Evolutionary conservation across 2,329 filamentous ascomycete species (phyloP), one percentile per base, ranked within the genome.

Genomic region (Aspergillus sojae): DNA sequence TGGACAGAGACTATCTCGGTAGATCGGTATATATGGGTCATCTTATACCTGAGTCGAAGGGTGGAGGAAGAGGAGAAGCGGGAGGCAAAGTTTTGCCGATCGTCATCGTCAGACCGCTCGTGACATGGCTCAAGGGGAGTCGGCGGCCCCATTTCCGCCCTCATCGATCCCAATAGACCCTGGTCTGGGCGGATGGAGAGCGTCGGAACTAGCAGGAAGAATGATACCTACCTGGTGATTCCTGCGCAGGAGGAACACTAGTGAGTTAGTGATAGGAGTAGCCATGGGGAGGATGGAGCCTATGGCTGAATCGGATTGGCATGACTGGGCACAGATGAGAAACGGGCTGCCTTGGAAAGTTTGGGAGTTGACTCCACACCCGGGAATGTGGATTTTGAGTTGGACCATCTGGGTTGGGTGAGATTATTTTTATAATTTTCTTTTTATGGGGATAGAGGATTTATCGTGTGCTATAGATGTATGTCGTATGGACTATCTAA

Each of bases 1-100:
- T 5, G 16, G 1, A 19, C 5, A 19, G 19, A 41, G 39, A 41
- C 16, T 26, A 55, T 19, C 7, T 28, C 14, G 50, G 21, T 34
- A 32, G 48, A 52, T 21, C n/a, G 32, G 39, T 55, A 34, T 61
- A 32, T 32, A 28, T n/a, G 19, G 16, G 16, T 16, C 12, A 28
- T 48, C 21, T 48, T 52, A 32, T 52, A 52, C 28, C 48, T 23
- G 48, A n/a, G 14, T n/a, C 14, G 28, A 32, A 10, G 28, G 28
- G 14, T 48, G 23, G 19, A 52, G n/a, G 28, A 30, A 34, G 48
- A 32, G 16, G 19, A 21, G 48, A n/a, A 32, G n/a, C 50, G 30
- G 55, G 57, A 61, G 53, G 57, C 57, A 66, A 57, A 67, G 64
- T 65, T 41, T 65, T 66, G 67, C 61, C 57, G 67, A 68, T 67